phyloP scores from a whole-genome alignment of 1,284 basidiomycete species.

The Tilletia setariae region DNA sequence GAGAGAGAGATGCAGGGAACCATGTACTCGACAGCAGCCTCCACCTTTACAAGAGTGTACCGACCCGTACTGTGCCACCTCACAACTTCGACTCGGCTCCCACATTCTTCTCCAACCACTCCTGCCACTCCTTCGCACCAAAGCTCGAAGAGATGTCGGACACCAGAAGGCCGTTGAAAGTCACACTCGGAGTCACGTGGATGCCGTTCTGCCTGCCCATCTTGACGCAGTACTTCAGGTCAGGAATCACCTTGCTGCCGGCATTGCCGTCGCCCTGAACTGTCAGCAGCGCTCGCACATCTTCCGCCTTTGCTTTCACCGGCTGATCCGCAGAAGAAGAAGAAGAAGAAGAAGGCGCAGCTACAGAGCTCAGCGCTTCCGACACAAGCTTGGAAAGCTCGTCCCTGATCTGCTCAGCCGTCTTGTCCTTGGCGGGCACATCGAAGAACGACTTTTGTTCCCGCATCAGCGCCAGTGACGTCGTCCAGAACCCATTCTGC shows the following conservation, averaged over 20 bases:
- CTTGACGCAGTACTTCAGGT: constrained; percentile 79
- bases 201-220: constrained; percentile 84
- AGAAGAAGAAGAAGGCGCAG: constrained; percentile 61
- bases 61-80: no score
- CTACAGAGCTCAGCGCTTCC: background rate
- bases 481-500: constrained; percentile 42
- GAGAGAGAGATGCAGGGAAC: no score
- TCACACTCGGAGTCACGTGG: constrained; percentile 82
- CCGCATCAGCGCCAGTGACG: constrained; percentile 67
- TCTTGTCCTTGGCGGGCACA: constrained; percentile 68
- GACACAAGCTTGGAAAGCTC: constrained; percentile 62
- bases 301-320: constrained; percentile 30
- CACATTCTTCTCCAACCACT: constrained; percentile 72
- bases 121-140: constrained; percentile 77
- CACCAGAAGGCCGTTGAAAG: constrained; percentile 67
- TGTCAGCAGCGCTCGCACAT: constrained; percentile 65
- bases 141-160: constrained; percentile 77
- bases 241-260: constrained; percentile 72
- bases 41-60: no score
- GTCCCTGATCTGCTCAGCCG: constrained; percentile 70
- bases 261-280: constrained; percentile 69
- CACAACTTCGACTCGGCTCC: no score
- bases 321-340: constrained; percentile 54
- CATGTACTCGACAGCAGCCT: no score
- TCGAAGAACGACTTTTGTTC: constrained; percentile 75